A percentile compares a stretch with the other conserved stretches of the same genome.
These are phyloP conservation scores for Diaporthe caulivora DNA, from an alignment of 2,329 filamentous ascomycete genomes.

Conservation along the genomic window DNA sequence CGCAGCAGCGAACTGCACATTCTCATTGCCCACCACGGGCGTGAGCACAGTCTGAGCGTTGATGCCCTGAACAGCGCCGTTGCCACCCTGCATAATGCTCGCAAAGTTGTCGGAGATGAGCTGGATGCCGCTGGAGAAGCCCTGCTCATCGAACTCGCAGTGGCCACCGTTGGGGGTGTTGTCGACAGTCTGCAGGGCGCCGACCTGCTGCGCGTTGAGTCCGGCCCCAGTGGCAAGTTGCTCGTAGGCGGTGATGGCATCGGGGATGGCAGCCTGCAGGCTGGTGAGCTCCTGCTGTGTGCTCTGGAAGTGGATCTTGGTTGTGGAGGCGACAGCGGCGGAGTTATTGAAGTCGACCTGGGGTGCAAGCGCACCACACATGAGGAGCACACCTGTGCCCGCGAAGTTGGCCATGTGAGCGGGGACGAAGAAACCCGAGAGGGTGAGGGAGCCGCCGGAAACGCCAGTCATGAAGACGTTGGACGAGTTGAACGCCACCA, in stretches of 20 bases:
- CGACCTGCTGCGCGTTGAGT: slow-evolving; percentile 58
- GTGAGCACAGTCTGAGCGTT: slow-evolving; percentile 62
- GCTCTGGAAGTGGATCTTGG: slow-evolving; percentile 68
- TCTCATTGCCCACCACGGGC: slow-evolving; percentile 60
- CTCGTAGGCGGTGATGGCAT: slow-evolving; percentile 64
- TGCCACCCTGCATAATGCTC: slow-evolving; percentile 65
- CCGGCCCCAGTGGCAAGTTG: slow-evolving; percentile 58
- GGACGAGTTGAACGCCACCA: slow-evolving; percentile 64
- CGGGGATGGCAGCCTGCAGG: slow-evolving; percentile 64
- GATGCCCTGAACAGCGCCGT: slow-evolving; percentile 62
- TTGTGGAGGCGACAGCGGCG: slow-evolving; percentile 54
- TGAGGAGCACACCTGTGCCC: slow-evolving; percentile 65
- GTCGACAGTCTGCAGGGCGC: slow-evolving; percentile 67
- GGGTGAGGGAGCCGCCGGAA: slow-evolving; percentile 64
- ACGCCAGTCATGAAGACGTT: slow-evolving; percentile 71
- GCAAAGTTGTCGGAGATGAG: slow-evolving; percentile 66
- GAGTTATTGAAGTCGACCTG: slow-evolving; percentile 63
- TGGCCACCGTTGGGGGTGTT: slow-evolving; percentile 68
- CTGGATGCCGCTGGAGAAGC: slow-evolving; percentile 68
- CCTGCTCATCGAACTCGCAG: slow-evolving; percentile 68
- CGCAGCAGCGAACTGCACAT: slow-evolving; percentile 52
- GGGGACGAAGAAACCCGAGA: slow-evolving; percentile 70
- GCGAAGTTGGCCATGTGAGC: slow-evolving; percentile 64
- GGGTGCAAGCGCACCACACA: slow-evolving; percentile 66
- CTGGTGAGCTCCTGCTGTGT: slow-evolving; percentile 63